Evolutionary conservation across 768 basidiomycete species (phyloP).

Genomic region (Russula sp.): DNA sequence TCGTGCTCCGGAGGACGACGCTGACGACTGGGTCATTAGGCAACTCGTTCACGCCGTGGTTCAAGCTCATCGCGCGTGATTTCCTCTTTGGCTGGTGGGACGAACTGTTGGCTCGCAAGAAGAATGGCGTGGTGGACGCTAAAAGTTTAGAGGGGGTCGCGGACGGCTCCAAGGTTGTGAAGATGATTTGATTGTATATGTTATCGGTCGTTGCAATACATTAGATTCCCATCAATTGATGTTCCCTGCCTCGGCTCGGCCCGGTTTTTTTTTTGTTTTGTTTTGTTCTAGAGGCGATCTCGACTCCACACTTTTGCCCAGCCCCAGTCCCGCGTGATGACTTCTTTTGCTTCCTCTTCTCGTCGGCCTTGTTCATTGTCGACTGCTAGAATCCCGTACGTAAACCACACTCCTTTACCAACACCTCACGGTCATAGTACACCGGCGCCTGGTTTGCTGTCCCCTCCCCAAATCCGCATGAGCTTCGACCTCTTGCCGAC

Average conservation of each 20-base stretch:
- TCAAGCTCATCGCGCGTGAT: constrained; percentile 94
- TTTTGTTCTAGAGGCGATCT: too few relatives aligned
- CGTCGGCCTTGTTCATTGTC: too few relatives aligned
- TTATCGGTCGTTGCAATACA: background rate
- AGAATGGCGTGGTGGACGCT: constrained; percentile 51
- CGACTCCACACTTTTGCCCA: too few relatives aligned
- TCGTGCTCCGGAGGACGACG: background rate
- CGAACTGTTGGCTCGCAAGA: constrained; percentile 60
- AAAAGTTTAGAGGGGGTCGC: constrained; percentile 56
- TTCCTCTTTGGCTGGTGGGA: constrained; percentile 99
- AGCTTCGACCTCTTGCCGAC: background rate
- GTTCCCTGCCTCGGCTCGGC: too few relatives aligned
- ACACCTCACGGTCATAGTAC: too few relatives aligned
- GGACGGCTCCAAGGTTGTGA: constrained; percentile 68
- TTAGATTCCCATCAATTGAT: background rate
- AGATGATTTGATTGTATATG: constrained; percentile 48
- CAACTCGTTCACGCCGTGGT: constrained; percentile 97
- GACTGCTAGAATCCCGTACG: background rate
- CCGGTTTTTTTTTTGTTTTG: too few relatives aligned
- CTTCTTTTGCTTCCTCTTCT: background rate
- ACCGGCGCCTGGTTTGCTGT: background rate
- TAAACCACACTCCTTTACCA: background rate
- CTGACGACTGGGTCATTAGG: constrained; percentile 34
- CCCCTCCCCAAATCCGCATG: background rate
- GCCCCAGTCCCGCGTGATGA: too few relatives aligned